These are phyloP conservation scores for Phytophthora hybrid DNA, from an alignment of 352 stramenopile species.

Conservation along the genomic window DNA sequence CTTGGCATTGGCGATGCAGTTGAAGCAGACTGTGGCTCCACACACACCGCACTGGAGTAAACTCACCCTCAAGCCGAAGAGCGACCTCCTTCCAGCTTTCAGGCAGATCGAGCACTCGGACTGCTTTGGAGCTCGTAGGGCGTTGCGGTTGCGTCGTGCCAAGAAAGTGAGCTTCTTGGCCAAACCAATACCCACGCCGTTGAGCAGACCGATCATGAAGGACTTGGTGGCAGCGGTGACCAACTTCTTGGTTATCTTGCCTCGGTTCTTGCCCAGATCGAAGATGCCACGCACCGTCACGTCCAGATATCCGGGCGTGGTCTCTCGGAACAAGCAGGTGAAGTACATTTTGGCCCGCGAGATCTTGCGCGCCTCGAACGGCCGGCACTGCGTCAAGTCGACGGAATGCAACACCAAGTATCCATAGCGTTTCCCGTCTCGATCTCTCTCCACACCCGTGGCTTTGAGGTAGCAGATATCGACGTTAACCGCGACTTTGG, in stretches of 20 bases:
- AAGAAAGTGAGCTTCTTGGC: constrained; percentile 65
- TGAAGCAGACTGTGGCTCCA: constrained; percentile 45
- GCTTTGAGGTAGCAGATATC: constrained; percentile 57
- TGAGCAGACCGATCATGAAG: constrained; percentile 51
- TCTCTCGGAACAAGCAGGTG: constrained; percentile 51
- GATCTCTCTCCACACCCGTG: constrained; percentile 43
- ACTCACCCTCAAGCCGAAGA: constrained; percentile 19
- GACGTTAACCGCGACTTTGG: constrained; percentile 32
- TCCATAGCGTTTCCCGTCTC: constrained; percentile 42
- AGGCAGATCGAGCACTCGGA: constrained; percentile 34
- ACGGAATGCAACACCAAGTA: constrained; percentile 60
- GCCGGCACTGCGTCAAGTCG: constrained; percentile 42
- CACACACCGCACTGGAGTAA: constrained; percentile 55
- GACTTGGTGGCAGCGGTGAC: constrained; percentile 39
- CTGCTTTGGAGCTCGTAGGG: constrained; percentile 14
- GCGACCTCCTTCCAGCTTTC: not conserved
- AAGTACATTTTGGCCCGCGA: constrained; percentile 49
- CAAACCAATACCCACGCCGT: constrained; percentile 47
- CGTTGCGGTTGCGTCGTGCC: constrained; percentile 20
- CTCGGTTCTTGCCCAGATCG: constrained; percentile 45
- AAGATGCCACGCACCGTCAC: constrained; percentile 56
- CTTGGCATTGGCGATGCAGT: constrained; percentile 53
- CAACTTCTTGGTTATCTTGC: constrained; percentile 28
- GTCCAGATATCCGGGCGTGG: constrained; percentile 33
- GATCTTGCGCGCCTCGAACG: constrained; percentile 42